These are phyloP conservation scores for Solanum hybrid DNA, from an alignment of 305 asterid species.

Conservation along the genomic window DNA sequence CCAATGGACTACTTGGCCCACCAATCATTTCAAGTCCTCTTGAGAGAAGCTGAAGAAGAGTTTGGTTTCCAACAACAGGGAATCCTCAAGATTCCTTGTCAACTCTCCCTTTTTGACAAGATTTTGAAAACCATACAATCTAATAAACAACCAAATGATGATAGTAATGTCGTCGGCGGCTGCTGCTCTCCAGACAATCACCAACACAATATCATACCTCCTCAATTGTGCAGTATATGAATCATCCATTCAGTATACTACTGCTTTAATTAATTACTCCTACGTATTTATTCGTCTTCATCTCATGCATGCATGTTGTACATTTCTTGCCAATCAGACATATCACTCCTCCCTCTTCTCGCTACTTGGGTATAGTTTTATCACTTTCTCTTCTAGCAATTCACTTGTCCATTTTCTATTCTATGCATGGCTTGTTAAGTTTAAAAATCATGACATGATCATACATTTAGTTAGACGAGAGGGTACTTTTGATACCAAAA, in stretches of 20 bases:
- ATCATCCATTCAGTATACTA: background rate
- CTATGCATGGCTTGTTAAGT: background rate
- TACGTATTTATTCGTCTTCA: background rate
- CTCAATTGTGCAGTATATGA: constrained; percentile 1
- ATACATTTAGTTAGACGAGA: background rate
- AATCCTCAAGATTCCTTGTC: constrained; percentile 62
- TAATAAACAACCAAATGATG: background rate
- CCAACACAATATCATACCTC: constrained; percentile 1
- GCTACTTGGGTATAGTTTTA: background rate
- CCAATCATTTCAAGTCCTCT: constrained; percentile 43
- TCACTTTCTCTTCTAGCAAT: background rate
- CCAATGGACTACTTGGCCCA: constrained; percentile 56
- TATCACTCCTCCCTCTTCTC: background rate
- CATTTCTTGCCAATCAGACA: background rate
- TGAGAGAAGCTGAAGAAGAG: constrained; percentile 78
- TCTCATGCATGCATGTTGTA: background rate
- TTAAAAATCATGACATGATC: background rate
- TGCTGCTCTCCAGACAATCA: constrained; percentile 9
- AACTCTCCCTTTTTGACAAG: constrained; percentile 44
- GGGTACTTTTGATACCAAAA: background rate
- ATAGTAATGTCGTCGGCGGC: background rate
- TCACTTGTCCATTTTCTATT: background rate
- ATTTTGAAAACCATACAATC: constrained; percentile 35
- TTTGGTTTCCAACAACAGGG: constrained; percentile 85
- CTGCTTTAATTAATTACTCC: background rate